These are phyloP conservation scores for Wickerhamomyces sp. DNA, from an alignment of 1,139 yeast species.

Conservation along the genomic window DNA sequence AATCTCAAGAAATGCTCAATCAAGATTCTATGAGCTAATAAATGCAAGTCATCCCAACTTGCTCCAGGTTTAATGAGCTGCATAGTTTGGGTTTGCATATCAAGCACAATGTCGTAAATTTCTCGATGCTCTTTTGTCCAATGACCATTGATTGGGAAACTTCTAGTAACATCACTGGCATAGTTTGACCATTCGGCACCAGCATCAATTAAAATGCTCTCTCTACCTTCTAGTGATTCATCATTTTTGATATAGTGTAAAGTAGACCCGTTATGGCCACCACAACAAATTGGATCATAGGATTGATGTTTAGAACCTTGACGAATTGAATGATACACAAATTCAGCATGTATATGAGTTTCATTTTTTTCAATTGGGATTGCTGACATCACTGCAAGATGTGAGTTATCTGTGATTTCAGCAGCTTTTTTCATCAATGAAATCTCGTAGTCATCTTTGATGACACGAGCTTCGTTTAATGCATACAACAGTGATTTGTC, in stretches of 20 bases:
- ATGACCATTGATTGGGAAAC: conserved; percentile 87
- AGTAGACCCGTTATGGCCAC: conserved; percentile 90
- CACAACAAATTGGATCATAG: conserved; percentile 93
- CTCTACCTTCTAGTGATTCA: conserved; percentile 52
- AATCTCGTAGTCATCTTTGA: conserved; percentile 81
- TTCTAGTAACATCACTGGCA: conserved; percentile 91
- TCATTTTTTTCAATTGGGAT: conserved; percentile 83
- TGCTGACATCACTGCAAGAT: conserved; percentile 89
- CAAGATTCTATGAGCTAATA: conserved; percentile 71
- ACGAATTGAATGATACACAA: conserved; percentile 86
- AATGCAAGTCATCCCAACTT: conserved; percentile 80
- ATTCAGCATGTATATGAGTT: conserved; percentile 93
- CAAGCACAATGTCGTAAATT: conserved; percentile 74
- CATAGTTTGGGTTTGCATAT: conserved; percentile 79
- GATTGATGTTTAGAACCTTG: conserved; percentile 89
- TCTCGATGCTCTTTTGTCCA: conserved; percentile 86
- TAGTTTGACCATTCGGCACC: conserved; percentile 97
- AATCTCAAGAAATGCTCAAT: conserved; percentile 66
- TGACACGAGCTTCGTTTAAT: conserved; percentile 78
- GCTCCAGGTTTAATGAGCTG: conserved; percentile 73
- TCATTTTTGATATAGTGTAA: conserved; percentile 88
- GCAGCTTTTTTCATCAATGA: conserved; percentile 76
- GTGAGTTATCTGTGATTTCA: conserved; percentile 81
- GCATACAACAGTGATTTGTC: conserved; percentile 61
- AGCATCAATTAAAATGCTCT: conserved; percentile 82